phyloP scores from a whole-genome alignment of 768 basidiomycete species.

The Suillus hirtellus region DNA sequence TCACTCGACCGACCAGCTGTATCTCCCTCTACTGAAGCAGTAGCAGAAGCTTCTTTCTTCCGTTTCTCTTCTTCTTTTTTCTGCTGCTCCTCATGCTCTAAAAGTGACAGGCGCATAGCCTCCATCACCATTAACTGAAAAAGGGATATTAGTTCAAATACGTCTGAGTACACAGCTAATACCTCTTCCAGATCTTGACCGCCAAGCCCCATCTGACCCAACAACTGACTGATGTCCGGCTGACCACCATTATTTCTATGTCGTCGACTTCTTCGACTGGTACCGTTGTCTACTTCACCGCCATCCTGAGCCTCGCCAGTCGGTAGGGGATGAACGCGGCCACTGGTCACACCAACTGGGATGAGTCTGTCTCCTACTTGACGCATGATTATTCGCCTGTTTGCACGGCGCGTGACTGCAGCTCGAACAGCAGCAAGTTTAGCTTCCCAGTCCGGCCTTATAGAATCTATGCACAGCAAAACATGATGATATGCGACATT shows the following conservation, averaged over 20 bases:
- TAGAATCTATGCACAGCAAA: conserved; percentile 65
- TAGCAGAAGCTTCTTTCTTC: conserved; percentile 45
- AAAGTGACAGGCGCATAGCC: conserved; percentile 92
- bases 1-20: conserved; percentile 13
- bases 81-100: conserved; percentile 95
- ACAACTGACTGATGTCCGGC: conserved; percentile 62
- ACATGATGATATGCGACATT: conserved; percentile 12
- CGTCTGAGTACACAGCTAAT: conserved; percentile 26
- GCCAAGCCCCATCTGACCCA: conserved; percentile 62
- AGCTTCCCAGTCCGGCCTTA: conserved; percentile 97
- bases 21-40: conserved; percentile 22
- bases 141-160: conserved; percentile 17
- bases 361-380: conserved; percentile 97
- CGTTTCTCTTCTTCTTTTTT: conserved; percentile 71
- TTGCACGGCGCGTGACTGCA: conserved; percentile 93
- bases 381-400: conserved; percentile 96
- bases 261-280: conserved; percentile 50
- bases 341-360: conserved; percentile 94
- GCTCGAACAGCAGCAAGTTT: conserved; percentile 94
- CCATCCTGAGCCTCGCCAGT: conserved; percentile 56
- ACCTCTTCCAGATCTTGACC: conserved; percentile 96
- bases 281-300: conserved; percentile 41
- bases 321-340: conserved; percentile 67
- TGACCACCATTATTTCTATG: conserved; percentile 48
- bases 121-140: conserved; percentile 96